Evolutionary conservation across 1,284 basidiomycete species (phyloP).

Genomic region (Heliocybe sulcata): DNA sequence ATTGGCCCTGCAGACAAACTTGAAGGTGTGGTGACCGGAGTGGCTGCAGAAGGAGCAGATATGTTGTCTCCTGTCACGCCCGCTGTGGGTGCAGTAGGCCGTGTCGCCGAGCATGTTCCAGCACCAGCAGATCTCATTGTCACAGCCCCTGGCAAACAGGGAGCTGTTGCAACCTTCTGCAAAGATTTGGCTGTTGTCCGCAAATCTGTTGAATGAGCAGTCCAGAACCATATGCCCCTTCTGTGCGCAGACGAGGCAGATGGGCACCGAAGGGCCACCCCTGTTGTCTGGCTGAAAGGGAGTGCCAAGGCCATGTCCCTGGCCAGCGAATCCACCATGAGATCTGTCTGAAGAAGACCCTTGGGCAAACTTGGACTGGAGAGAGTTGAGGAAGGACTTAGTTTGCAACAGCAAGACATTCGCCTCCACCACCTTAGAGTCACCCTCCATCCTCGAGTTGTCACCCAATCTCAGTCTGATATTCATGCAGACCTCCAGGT

Average conservation of each 20-base stretch:
- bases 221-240: constrained; percentile 6
- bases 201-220: background rate
- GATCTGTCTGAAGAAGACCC: no score
- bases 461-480: no score
- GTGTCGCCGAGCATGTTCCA: constrained; percentile 7
- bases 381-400: no score
- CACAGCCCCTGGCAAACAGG: background rate
- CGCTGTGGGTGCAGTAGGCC: background rate
- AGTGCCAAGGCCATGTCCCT: no score
- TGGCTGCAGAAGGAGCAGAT: background rate
- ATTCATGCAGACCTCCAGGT: background rate
- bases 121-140: constrained; percentile 6
- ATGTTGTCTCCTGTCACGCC: background rate
- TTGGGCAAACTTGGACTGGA: no score
- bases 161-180: background rate
- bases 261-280: background rate
- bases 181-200: constrained; percentile 3
- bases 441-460: no score
- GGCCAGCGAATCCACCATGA: no score
- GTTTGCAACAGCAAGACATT: no score
- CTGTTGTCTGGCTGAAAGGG: background rate
- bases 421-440: no score
- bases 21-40: background rate
- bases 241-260: constrained; percentile 9
- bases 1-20: background rate